Base-by-base conservation (phyloP, 352 stramenopile genomes). In the Globisporangium iwayamae region DNA sequence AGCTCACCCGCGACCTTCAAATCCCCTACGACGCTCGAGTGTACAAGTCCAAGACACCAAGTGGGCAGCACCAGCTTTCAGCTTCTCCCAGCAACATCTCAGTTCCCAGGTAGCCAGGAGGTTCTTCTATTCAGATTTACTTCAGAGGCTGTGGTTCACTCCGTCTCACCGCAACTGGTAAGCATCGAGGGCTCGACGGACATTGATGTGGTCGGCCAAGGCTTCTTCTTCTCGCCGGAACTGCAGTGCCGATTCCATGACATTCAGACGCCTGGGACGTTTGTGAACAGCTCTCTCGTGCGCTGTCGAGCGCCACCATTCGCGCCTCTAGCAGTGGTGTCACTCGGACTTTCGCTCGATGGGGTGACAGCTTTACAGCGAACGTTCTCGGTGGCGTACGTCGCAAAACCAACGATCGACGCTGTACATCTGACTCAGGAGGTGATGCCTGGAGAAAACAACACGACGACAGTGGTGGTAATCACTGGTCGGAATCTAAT, bases 211-310 rank as follows among this genome's bases (percentile, higher is more conserved):
- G 18, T 62, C 48, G 76, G 74, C 1, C 64, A 80, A 46, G 74
- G 72, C 6, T 85, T 83, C 57, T 70, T 62, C 30, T 65, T 22
- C 30, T 69, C 69, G 43, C 38, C 64, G 0, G 48, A 69, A 18
- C 53, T 83, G 1, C 59, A 57, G 2, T 85, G 76, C 50, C 52
- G 62, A 18, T 70, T 86, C 51, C 60, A 67, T 13, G 56, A 38
- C 16, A 53, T 59, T 36, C 28, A 25, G 2, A 38, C 36, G 22
- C 22, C 18, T 18, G 67, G 56, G 14, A 70, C 46, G 13, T 78
- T 72, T 59, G 66, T 85, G 11, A 83, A 85, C 20, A 30, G 64
- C 5, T 78, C 72, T 3, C 60, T 82, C 36, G 56, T 83, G 28
- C 74, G 56, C 9, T 87, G 76, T 43, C 70, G 61, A 32, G 71